Percentiles rank a stretch among this genome's conserved stretches.
Conservation (phyloP, 1,284 basidiomycete genomes). For the Heterobasidion parviporum region DNA sequence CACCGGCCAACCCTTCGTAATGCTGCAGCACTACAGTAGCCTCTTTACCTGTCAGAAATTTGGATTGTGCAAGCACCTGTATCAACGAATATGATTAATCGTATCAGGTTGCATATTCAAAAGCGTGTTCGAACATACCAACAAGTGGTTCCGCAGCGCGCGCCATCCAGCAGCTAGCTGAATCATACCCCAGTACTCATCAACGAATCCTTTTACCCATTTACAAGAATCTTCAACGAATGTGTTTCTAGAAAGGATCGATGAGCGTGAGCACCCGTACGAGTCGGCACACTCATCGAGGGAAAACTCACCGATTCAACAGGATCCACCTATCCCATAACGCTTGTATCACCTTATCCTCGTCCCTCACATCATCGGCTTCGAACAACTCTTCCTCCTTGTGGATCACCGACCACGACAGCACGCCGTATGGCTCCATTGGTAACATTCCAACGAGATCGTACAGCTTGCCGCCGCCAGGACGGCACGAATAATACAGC, state of each 20-base stretch:
- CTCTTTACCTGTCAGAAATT: neutral
- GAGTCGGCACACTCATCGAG: neutral
- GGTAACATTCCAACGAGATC: slow-evolving; percentile 55
- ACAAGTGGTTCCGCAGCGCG: slow-evolving; percentile 50
- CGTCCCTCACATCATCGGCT: slow-evolving; percentile 55
- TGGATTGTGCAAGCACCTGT: neutral
- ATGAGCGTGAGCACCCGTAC: neutral
- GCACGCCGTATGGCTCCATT: slow-evolving; percentile 49
- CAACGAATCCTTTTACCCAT: slow-evolving; percentile 45
- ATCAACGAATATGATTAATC: neutral
- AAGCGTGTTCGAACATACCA: slow-evolving; percentile 32
- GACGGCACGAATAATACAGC: slow-evolving; percentile 48
- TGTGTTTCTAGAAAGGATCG: slow-evolving; percentile 24
- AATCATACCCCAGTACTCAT: slow-evolving; percentile 55
- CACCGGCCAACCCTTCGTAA: neutral
- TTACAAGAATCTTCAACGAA: slow-evolving; percentile 50
- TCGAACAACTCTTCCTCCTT: slow-evolving; percentile 68
- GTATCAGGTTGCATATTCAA: neutral
- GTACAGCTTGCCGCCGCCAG: slow-evolving; percentile 52
- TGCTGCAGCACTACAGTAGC: neutral
- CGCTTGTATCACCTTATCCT: slow-evolving; percentile 68
- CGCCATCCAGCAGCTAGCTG: slow-evolving; percentile 59
- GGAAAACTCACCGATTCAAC: slow-evolving; percentile 40
- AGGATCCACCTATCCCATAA: slow-evolving; percentile 70
- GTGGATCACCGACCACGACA: slow-evolving; percentile 59